phyloP scores from a whole-genome alignment of 2,329 filamentous ascomycete species.

The Cytospora piceicola region DNA sequence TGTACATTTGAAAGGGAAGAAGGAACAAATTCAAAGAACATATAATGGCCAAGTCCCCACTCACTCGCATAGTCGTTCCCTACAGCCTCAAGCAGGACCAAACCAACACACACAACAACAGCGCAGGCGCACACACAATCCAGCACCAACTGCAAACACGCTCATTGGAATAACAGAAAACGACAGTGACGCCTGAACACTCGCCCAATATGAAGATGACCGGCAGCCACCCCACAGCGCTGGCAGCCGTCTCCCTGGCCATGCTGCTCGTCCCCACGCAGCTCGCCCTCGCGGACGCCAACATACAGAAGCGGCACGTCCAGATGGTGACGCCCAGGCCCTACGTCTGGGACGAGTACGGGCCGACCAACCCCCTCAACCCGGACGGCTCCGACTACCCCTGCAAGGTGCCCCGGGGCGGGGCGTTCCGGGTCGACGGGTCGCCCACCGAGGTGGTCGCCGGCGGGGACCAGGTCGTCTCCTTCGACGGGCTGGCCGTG shows the following conservation, averaged over 20 bases:
- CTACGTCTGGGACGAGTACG: constrained; percentile 43
- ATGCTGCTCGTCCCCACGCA: not conserved
- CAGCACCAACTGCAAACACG: not conserved
- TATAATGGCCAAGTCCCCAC: not conserved
- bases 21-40: not conserved
- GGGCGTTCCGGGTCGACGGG: constrained; percentile 45
- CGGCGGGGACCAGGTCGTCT: constrained; percentile 56
- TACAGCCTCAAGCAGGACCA: no score
- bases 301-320: constrained; percentile 53
- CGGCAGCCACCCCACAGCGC: not conserved
- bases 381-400: constrained; percentile 65
- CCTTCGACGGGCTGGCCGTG: constrained; percentile 62
- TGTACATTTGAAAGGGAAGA: not conserved
- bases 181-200: not conserved
- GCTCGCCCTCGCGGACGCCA: not conserved
- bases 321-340: constrained; percentile 62
- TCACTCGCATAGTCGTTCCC: not conserved
- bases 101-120: not conserved
- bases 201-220: not conserved
- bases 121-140: not conserved
- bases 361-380: constrained; percentile 62
- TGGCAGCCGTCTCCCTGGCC: not conserved
- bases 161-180: not conserved
- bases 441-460: constrained; percentile 58
- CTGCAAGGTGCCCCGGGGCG: constrained; percentile 60